These are phyloP conservation scores for Elongisporangium prolatum DNA, from an alignment of 352 stramenopile genomes.

Conservation along the genomic window DNA sequence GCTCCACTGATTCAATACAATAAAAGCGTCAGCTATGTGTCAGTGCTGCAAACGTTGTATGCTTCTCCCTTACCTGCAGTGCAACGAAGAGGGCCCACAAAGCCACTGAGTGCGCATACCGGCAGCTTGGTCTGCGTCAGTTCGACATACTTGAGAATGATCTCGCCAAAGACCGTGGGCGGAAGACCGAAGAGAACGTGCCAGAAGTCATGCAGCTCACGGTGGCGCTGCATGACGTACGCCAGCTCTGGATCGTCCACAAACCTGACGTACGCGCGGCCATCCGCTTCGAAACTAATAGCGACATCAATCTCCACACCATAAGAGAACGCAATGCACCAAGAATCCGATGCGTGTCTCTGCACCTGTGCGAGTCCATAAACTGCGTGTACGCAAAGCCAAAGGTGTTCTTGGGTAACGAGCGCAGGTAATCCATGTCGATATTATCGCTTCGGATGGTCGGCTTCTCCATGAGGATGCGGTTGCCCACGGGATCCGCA, in stretches of 20 bases:
- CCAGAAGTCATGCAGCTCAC: constrained; percentile 96
- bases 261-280: constrained; percentile 76
- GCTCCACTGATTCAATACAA: constrained; percentile 33
- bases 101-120: constrained; percentile 89
- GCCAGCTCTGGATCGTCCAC: constrained; percentile 93
- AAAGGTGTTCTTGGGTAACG: constrained; percentile 80
- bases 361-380: constrained; percentile 82
- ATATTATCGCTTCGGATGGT: constrained; percentile 75
- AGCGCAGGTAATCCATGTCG: constrained; percentile 59
- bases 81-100: constrained; percentile 87
- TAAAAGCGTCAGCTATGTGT: not conserved
- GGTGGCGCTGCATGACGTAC: constrained; percentile 96
- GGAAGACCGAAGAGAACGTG: constrained; percentile 94
- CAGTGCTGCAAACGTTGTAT: no score
- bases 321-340: not conserved
- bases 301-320: not conserved
- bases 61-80: constrained; percentile 42
- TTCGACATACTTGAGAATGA: constrained; percentile 97
- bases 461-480: constrained; percentile 88
- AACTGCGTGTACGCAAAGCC: constrained; percentile 89
- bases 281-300: constrained; percentile 89
- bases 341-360: not conserved
- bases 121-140: constrained; percentile 95
- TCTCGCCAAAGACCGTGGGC: constrained; percentile 93
- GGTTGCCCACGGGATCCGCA: constrained; percentile 68